phyloP scores from a whole-genome alignment of 208 protist species.

The Crithidia sp. region DNA sequence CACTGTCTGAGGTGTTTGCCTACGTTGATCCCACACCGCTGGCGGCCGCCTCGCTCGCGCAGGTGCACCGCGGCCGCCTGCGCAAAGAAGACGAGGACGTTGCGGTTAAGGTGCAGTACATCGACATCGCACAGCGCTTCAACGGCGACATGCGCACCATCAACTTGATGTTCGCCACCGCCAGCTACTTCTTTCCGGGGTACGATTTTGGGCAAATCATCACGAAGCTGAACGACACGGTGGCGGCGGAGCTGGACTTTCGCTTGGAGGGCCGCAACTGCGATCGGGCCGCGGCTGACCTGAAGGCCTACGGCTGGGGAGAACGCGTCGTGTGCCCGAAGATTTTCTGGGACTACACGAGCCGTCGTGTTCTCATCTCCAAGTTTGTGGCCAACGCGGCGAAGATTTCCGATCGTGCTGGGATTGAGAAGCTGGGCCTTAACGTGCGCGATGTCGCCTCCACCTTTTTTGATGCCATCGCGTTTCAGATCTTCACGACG shows the following conservation, averaged over 20 bases:
- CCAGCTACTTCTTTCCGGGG: conserved; percentile 79
- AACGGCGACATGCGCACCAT: conserved; percentile 91
- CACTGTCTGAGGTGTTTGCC: conserved; percentile 66
- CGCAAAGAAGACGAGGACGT: conserved; percentile 78
- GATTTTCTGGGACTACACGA: conserved; percentile 70
- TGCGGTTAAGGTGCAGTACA: conserved; percentile 96
- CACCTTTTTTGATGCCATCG: conserved; percentile 85
- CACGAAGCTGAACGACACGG: conserved; percentile 86
- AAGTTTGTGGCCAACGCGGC: conserved; percentile 65
- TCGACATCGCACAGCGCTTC: conserved; percentile 87
- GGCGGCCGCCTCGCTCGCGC: conserved; percentile 89
- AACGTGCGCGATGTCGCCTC: conserved; percentile 61
- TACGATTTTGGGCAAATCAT: conserved; percentile 91
- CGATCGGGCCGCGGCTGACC: conserved; percentile 74
- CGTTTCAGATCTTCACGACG: conserved; percentile 94
- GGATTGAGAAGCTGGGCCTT: conserved; percentile 65
- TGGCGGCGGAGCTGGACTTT: conserved; percentile 95
- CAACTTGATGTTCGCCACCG: conserved; percentile 63
- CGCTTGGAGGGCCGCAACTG: conserved; percentile 91
- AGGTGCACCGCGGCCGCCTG: conserved; percentile 85
- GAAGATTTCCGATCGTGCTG: conserved; percentile 78
- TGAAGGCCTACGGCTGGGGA: conserved; percentile 75
- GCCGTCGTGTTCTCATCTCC: conserved; percentile 75
- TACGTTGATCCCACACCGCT: conserved; percentile 75
- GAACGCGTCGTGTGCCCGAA: conserved; percentile 71